phyloP scores from a whole-genome alignment of 2,329 filamentous ascomycete species.

The Cladophialophora yegresii region DNA sequence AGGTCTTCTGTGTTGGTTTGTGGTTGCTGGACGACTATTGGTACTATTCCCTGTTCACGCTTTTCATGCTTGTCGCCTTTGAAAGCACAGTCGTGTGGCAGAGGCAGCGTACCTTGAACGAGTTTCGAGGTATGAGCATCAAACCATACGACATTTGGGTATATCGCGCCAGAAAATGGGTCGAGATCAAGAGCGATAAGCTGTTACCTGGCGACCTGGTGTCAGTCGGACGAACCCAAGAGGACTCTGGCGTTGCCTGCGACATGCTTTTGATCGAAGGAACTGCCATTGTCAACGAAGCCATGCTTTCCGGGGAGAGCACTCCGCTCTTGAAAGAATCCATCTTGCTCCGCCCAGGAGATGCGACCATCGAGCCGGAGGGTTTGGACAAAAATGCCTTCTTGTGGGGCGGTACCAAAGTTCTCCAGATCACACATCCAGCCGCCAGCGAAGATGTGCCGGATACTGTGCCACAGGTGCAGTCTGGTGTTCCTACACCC shows the following conservation, averaged over 20 bases:
- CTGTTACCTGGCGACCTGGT: constrained; percentile 91
- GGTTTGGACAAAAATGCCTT: constrained; percentile 96
- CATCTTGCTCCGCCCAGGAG: constrained; percentile 79
- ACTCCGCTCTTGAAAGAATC: constrained; percentile 97
- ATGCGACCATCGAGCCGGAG: constrained; percentile 80
- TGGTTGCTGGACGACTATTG: constrained; percentile 99
- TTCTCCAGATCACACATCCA: constrained; percentile 89
- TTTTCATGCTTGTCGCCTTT: constrained; percentile 97
- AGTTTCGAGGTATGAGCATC: constrained; percentile 99
- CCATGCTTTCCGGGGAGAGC: constrained; percentile 98
- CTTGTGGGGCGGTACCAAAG: constrained; percentile 95
- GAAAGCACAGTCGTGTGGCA: constrained; percentile 99
- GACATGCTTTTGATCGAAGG: constrained; percentile 96
- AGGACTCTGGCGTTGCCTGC: constrained; percentile 94
- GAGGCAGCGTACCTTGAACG: constrained; percentile 88
- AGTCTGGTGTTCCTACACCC: constrained; percentile 76
- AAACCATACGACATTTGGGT: constrained; percentile 96
- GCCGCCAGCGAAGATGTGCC: constrained; percentile 69
- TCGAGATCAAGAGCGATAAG: constrained; percentile 83
- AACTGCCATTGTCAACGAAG: constrained; percentile 96
- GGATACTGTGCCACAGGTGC: constrained; percentile 62
- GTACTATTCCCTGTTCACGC: constrained; percentile 99
- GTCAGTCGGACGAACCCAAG: constrained; percentile 89
- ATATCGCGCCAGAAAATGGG: constrained; percentile 84
- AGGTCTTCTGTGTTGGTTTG: constrained; percentile 95